These are phyloP conservation scores for Xylaria polymorpha DNA, from an alignment of 2,329 filamentous ascomycete species.

Conservation along the genomic window DNA sequence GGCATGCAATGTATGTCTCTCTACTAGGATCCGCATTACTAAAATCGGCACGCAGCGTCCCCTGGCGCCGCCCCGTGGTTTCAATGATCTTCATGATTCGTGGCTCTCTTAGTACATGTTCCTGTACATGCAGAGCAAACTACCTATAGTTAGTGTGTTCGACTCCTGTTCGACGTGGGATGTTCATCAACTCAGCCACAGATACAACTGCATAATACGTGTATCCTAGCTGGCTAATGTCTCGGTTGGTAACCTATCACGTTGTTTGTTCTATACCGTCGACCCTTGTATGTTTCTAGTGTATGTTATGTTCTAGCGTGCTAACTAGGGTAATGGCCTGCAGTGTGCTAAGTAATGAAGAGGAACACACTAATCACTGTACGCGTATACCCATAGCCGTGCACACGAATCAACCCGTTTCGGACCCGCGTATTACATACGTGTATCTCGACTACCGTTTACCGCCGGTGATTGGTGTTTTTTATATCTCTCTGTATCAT, in stretches of 20 bases:
- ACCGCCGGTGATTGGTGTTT: neutral
- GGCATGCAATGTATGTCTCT: neutral
- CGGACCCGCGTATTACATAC: slow-evolving; percentile 1
- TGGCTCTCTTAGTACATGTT: neutral
- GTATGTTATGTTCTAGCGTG: slow-evolving; percentile 5
- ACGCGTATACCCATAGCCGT: slow-evolving; percentile 1
- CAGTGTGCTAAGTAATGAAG: slow-evolving; percentile 5
- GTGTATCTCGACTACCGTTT: neutral
- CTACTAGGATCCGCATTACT: slow-evolving; percentile 18
- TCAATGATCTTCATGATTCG: slow-evolving; percentile 21
- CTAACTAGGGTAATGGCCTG: neutral
- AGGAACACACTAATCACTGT: slow-evolving; percentile 2
- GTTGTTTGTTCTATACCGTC: neutral
- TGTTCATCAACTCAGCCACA: neutral
- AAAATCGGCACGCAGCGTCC: slow-evolving; percentile 10
- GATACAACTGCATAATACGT: neutral
- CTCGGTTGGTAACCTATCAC: neutral
- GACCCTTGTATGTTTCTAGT: neutral
- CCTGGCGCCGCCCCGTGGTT: slow-evolving; percentile 15
- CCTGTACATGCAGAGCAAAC: neutral
- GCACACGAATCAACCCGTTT: slow-evolving; percentile 1
- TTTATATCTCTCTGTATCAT: neutral
- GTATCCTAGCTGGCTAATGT: neutral
- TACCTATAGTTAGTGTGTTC: too few relatives aligned
- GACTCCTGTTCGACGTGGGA: neutral